Evolutionary conservation across 169 alveolate genomes (phyloP).

Genomic region (Eimeria acervulina): DNA sequence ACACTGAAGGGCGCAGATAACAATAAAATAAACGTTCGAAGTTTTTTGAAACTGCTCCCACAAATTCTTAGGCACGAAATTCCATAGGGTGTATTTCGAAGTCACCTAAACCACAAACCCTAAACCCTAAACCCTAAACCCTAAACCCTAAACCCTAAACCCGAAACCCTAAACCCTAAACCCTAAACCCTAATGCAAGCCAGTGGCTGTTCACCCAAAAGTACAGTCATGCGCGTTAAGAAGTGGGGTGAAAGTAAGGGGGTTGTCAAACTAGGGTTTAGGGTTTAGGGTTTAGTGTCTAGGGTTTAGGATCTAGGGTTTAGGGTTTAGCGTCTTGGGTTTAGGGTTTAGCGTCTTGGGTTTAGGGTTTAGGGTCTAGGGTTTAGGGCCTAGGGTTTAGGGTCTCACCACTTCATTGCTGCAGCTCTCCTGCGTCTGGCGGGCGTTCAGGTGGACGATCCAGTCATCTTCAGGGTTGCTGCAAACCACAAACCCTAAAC

Average conservation of each 20-base stretch:
- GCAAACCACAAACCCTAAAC: slow-evolving; percentile 49
- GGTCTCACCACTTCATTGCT: slow-evolving; percentile 45
- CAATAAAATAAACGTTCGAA: slow-evolving; percentile 55
- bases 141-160: neutral
- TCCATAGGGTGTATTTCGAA: slow-evolving; percentile 55
- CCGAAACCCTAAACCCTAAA: neutral
- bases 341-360: slow-evolving; percentile 10
- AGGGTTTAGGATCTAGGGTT: neutral
- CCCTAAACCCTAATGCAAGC: neutral
- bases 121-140: slow-evolving; percentile 49
- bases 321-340: neutral
- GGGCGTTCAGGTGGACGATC: slow-evolving; percentile 17
- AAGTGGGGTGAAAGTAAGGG: too few relatives aligned
- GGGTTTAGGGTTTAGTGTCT: too few relatives aligned
- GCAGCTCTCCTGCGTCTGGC: slow-evolving; percentile 35
- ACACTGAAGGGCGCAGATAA: slow-evolving; percentile 51
- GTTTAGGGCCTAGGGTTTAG: slow-evolving; percentile 3
- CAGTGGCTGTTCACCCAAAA: neutral
- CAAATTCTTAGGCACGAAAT: slow-evolving; percentile 39
- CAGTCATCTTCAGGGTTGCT: slow-evolving; percentile 25
- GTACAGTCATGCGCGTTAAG: too few relatives aligned
- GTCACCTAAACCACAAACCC: slow-evolving; percentile 53
- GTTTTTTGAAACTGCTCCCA: slow-evolving; percentile 80
- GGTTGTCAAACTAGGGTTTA: too few relatives aligned
- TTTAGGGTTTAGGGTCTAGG: neutral